Conservation (phyloP, 495 filamentous ascomycete genomes). For the Lepraria neglecta region DNA sequence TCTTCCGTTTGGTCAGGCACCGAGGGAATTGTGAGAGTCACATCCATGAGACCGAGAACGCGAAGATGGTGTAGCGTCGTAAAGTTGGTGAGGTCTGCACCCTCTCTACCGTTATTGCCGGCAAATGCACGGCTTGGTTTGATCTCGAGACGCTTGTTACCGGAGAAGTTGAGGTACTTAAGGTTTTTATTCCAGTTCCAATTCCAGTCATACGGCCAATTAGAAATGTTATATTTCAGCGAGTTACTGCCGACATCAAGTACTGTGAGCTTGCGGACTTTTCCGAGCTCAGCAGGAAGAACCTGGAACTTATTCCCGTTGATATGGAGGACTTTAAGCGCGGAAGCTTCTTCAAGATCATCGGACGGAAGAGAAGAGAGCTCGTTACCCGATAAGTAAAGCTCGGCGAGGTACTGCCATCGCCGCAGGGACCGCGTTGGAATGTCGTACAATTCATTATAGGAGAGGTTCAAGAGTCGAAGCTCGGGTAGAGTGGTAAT, state of each 20-base stretch:
- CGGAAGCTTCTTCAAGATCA: conserved; percentile 80
- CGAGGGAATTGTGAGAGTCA: conserved; percentile 84
- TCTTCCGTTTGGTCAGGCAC: conserved; percentile 95
- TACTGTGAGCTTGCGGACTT: conserved; percentile 82
- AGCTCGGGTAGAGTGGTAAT: conserved; percentile 76
- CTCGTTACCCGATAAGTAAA: conserved; percentile 95
- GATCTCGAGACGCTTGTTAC: conserved; percentile 95
- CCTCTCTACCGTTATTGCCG: conserved; percentile 44
- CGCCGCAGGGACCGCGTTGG: conserved; percentile 78
- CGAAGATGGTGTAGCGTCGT: conserved; percentile 77
- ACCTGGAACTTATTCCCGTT: conserved; percentile 98
- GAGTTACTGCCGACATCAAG: conserved; percentile 92
- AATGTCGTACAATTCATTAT: conserved; percentile 89
- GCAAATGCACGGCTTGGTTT: conserved; percentile 64
- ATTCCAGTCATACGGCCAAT: conserved; percentile 99
- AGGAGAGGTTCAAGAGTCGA: conserved; percentile 85
- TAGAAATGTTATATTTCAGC: conserved; percentile 99
- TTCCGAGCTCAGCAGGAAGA: conserved; percentile 88
- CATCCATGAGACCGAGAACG: conserved; percentile 93
- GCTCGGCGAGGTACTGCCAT: conserved; percentile 81
- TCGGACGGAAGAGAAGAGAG: conserved; percentile 86
- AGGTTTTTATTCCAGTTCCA: conserved; percentile 98
- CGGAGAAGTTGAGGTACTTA: conserved; percentile 91
- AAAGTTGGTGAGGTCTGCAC: conserved; percentile 83
- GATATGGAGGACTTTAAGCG: conserved; percentile 85